Conservation (phyloP, 768 basidiomycete genomes). For the Asterophora parasitica region DNA sequence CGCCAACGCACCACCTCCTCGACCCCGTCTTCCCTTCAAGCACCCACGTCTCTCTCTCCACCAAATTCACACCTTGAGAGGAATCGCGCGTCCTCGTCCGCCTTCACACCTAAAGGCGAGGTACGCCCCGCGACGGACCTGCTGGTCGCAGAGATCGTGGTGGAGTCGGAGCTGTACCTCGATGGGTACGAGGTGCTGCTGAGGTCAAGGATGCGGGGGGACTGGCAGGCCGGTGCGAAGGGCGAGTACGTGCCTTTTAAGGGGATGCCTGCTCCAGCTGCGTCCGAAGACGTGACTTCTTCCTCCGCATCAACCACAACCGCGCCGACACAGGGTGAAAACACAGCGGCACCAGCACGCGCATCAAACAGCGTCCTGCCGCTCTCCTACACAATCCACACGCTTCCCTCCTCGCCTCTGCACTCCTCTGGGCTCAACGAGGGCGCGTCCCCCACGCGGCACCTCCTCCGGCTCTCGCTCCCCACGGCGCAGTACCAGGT, state of each 20-base stretch:
- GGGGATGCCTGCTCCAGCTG: not conserved
- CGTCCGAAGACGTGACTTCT: not conserved
- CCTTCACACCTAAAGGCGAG: constrained; percentile 60
- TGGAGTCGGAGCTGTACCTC: constrained; percentile 78
- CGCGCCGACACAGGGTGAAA: not conserved
- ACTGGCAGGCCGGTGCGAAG: constrained; percentile 19
- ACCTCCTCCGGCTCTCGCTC: constrained; percentile 71
- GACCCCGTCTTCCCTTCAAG: constrained; percentile 12
- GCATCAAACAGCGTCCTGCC: constrained; percentile 36
- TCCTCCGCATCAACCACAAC: not conserved
- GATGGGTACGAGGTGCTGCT: constrained; percentile 62
- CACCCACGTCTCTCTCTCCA: constrained; percentile 21
- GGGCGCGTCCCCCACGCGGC: constrained; percentile 53
- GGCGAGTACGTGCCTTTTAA: constrained; percentile 29
- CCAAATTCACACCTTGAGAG: constrained; percentile 21
- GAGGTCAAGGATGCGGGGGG: constrained; percentile 38
- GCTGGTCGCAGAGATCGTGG: constrained; percentile 70
- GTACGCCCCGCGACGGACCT: constrained; percentile 62
- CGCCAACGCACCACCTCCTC: too few relatives aligned
- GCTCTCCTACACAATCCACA: constrained; percentile 57
- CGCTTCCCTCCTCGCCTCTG: constrained; percentile 76
- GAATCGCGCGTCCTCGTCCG: constrained; percentile 45
- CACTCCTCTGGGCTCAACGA: constrained; percentile 62
- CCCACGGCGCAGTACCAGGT: constrained; percentile 82
- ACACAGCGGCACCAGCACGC: constrained; percentile 15